Base-by-base conservation (phyloP, 768 basidiomycete genomes). In the Leccinum fibrillosum region DNA sequence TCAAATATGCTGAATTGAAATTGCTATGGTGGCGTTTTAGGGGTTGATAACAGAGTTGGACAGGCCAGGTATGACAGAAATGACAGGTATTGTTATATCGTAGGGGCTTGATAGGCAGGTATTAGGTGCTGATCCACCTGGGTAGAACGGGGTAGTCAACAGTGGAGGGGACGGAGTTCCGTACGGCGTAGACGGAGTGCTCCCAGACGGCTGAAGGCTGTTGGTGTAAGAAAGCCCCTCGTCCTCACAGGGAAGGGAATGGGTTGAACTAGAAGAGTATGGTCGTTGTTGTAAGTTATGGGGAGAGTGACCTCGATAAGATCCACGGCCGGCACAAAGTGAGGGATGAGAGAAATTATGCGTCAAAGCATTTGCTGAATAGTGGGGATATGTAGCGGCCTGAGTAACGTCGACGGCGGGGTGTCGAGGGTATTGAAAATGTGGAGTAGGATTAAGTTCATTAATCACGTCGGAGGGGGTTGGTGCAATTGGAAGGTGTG, bases 71-170 rank as follows among this genome's bases (percentile, higher is more conserved):
- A 69, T 39, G 21, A 54, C 62, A 15, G 61, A 64, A 56, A 55
- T 37, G 42, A 59, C 19, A 51, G 58, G 53, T 49, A 61, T 57
- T 30, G 55, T 5, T 26, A 56, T 11, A 26, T 59, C 52, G 42
- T 57, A 64, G 44, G 57, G 26, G 47, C 47, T 60, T 28, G 49
- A 49, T 52, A 53, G 42, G 37, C 52, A 61, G 9, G 55, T 30
- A 25, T 51, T 53, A 42, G 58, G 39, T 48, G 50, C 53, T 25
- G 56, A 54, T 49, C 61, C 59, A 13, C 60, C 25, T 19, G 75
- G 70, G 49, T 74, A 68, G 59, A 73, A 76, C 21, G 72, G 64
- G 25, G 71, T 67, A 15, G 67, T 69, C 32, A 68, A 56, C 30
- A 70, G 54, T 44, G 72, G 69, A 10, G 65, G 70, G 6, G 72